Conservation (phyloP, 2,329 filamentous ascomycete genomes). For the Neocatenulostroma microsporum region DNA sequence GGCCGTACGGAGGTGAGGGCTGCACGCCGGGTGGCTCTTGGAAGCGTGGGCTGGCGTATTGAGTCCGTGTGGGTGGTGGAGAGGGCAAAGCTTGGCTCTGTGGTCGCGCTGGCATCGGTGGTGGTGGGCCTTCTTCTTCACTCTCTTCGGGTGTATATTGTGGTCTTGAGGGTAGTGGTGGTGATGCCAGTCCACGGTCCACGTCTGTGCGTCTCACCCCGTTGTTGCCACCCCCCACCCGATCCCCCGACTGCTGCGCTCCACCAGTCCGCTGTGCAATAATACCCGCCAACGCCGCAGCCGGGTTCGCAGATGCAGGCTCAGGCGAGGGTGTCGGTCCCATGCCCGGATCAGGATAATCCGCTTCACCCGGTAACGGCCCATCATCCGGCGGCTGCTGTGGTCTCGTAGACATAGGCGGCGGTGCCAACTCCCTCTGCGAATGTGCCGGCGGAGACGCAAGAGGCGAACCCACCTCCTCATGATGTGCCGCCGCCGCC, state of each 20-base stretch:
- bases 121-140: constrained; percentile 55
- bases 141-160: constrained; percentile 59
- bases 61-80: constrained; percentile 29
- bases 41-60: constrained; percentile 32
- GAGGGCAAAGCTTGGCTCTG: constrained; percentile 49
- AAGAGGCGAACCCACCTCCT: constrained; percentile 19
- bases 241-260: constrained; percentile 20
- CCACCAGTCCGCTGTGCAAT: constrained; percentile 42
- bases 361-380: constrained; percentile 32
- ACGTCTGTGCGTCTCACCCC: no score
- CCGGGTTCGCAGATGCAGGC: constrained; percentile 40
- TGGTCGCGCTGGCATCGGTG: constrained; percentile 57
- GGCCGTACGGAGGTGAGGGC: constrained; percentile 50
- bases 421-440: constrained; percentile 21
- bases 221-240: no score
- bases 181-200: constrained; percentile 34
- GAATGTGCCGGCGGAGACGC: constrained; percentile 28
- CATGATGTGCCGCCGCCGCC: constrained; percentile 42
- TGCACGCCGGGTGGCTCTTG: constrained; percentile 37
- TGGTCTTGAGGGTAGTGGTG: constrained; percentile 48
- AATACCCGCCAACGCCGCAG: constrained; percentile 50
- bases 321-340: constrained; percentile 38
- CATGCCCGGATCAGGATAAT: constrained; percentile 38
- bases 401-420: constrained; percentile 34
- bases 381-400: constrained; percentile 30